Percentiles rank a stretch among this genome's conserved stretches.
Conservation (phyloP, 371 early-diverging fungal genomes). For the Rhizoclosmatium hyalinum region DNA sequence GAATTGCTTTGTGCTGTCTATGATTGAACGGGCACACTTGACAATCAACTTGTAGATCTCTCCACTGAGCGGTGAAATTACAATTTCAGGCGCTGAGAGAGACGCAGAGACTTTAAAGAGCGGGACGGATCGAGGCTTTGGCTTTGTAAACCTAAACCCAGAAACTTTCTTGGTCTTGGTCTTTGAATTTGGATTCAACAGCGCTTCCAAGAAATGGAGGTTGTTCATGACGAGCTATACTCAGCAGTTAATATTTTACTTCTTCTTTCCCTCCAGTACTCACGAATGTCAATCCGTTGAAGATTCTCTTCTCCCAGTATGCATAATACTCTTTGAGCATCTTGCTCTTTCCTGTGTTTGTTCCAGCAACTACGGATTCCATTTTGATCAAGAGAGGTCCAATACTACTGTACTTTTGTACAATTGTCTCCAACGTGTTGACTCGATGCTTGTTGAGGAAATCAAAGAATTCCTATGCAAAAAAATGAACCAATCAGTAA, state of each 20-base stretch:
- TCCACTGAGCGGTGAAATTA: slow-evolving; percentile 56
- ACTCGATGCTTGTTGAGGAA: slow-evolving; percentile 53
- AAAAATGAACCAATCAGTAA: slow-evolving; percentile 12
- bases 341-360: slow-evolving; percentile 64
- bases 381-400: slow-evolving; percentile 67
- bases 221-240: slow-evolving; percentile 61
- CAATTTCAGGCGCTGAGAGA: slow-evolving; percentile 64
- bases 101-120: slow-evolving; percentile 62
- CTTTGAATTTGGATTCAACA: slow-evolving; percentile 32
- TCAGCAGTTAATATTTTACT: not conserved
- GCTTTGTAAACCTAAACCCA: slow-evolving; percentile 22
- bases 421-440: slow-evolving; percentile 50
- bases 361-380: slow-evolving; percentile 65
- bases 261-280: slow-evolving; percentile 6
- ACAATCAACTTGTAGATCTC: slow-evolving; percentile 67
- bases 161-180: slow-evolving; percentile 15
- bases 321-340: slow-evolving; percentile 61
- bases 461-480: slow-evolving; percentile 61
- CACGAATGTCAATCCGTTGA: slow-evolving; percentile 58
- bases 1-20: slow-evolving; percentile 64
- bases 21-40: slow-evolving; percentile 58
- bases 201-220: slow-evolving; percentile 50
- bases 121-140: slow-evolving; percentile 41
- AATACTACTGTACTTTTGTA: slow-evolving; percentile 61
- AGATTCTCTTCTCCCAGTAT: slow-evolving; percentile 61